Base-by-base conservation (phyloP, 495 filamentous ascomycete species). In the Corynascus novoguineensis region DNA sequence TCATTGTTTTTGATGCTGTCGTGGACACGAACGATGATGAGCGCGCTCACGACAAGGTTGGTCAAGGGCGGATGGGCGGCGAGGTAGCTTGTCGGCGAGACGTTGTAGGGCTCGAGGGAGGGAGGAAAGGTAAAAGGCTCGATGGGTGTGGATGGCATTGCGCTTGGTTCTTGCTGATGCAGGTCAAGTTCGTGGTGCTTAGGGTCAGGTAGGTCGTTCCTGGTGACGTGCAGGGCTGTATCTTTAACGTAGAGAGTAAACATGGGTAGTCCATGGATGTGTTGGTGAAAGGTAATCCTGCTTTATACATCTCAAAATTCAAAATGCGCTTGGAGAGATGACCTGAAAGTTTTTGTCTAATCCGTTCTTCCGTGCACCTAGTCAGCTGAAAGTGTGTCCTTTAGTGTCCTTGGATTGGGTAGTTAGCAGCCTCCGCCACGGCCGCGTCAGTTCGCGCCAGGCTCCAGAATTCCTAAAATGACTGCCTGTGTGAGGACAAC, bases 41-140 rank as follows among this genome's bases (percentile, higher is more conserved):
- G 60, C 15, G 62, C 68, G 22, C 65, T 60, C 34, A 70, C 71
- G 15, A 71, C 62, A 41, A 75, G 52, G 17, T 60, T 58, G 15
- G 55, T 24, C 35, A 73, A 41, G 9, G 34, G 5, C 0, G 70
- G 64, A 40, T 68, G 37, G 4, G 42, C 29, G 15, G 62, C 22
- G 21, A 73, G 45, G 54, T 68, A 69, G 29, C 51, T 47, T 12
- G 21, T n/a, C 21, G 64, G 40, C 0, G 68, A 32, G 32, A 65
- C 25, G 3, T 64, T 59, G 58, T 52, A 51, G 2, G 35, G 35
- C 8, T 27, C 3, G 17, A 50, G 47, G 8, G 47, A 31, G 11
- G 21, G 6, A n/a, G 25, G 17, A 24, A 31, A 17, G 17, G 31
- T 42, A n/a, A 14, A 19, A 17, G n/a, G 5, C 32, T 17, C 2